Percentiles rank a stretch among this genome's conserved stretches.
Conservation (phyloP, 73 alveolate genomes). For the Paramecium sexaurelia region DNA sequence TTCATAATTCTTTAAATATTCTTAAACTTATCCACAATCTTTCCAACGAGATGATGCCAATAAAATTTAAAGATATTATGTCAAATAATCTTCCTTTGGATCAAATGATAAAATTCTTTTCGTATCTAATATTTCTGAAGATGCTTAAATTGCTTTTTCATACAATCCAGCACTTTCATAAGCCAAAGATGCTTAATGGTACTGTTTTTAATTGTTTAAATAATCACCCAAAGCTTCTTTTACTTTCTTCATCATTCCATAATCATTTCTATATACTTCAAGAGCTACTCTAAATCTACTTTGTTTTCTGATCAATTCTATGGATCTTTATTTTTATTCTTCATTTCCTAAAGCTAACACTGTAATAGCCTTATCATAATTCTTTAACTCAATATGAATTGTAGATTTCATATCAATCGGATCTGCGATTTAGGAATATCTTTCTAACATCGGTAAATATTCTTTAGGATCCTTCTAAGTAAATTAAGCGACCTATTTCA, state of each 20-base stretch:
- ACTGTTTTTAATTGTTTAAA: constrained; percentile 24
- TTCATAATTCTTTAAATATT: constrained; percentile 33
- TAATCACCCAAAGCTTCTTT: constrained; percentile 62
- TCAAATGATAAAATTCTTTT: constrained; percentile 56
- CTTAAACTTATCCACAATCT: constrained; percentile 59
- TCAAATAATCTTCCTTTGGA: constrained; percentile 4
- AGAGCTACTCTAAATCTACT: constrained; percentile 51
- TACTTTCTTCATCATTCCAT: constrained; percentile 34
- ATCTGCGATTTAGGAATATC: constrained; percentile 43
- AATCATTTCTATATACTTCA: constrained; percentile 36
- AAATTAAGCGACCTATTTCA: constrained; percentile 91
- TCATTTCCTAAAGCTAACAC: constrained; percentile 58
- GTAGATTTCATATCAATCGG: constrained; percentile 54
- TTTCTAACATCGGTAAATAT: constrained; percentile 87
- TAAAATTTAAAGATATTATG: background rate
- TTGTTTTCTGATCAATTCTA: constrained; percentile 44
- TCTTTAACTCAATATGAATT: constrained; percentile 55
- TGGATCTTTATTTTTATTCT: constrained; percentile 41
- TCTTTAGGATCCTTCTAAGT: constrained; percentile 99
- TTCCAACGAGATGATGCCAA: background rate
- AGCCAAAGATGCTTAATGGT: constrained; percentile 60
- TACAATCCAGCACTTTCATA: constrained; percentile 63
- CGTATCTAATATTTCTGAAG: constrained; percentile 42
- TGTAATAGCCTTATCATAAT: constrained; percentile 59
- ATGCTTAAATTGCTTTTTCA: constrained; percentile 61